Conservation (phyloP, 2,329 filamentous ascomycete species). For the Phialemoniopsis sp. region DNA sequence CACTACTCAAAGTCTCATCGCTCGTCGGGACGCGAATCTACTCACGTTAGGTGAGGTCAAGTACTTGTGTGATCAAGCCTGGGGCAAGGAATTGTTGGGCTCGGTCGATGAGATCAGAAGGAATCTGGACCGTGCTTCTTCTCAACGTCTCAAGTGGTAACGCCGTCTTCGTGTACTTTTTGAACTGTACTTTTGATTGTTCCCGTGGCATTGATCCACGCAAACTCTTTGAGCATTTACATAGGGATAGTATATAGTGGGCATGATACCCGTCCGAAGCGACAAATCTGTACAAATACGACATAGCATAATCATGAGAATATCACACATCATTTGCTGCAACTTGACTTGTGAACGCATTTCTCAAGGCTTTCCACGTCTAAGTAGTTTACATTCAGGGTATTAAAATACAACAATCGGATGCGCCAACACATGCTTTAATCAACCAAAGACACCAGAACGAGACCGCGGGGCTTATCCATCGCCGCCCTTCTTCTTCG, state of each 20-base stretch:
- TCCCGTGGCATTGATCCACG: background rate
- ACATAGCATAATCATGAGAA: background rate
- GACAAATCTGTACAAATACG: too few species aligned
- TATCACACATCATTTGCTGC: background rate
- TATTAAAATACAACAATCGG: background rate
- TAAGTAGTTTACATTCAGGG: too few species aligned
- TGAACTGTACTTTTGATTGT: too few species aligned
- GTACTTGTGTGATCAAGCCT: constrained; percentile 28
- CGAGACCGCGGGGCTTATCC: background rate
- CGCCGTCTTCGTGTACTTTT: too few species aligned
- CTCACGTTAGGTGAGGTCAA: constrained; percentile 26
- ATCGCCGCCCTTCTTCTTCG: constrained; percentile 46
- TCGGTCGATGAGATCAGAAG: constrained; percentile 12
- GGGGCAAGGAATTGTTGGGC: constrained; percentile 27
- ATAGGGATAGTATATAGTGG: background rate
- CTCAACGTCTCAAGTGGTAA: too few species aligned
- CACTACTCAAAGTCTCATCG: background rate
- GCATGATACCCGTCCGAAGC: too few species aligned
- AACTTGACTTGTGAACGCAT: background rate
- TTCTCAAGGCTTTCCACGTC: background rate
- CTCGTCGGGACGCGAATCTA: constrained; percentile 9
- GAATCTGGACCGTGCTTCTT: too few species aligned
- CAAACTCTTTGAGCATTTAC: background rate
- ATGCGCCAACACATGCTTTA: background rate
- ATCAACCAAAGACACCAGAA: background rate